Evolutionary conservation across 164 flowering plant genomes (phyloP), one percentile per base, ranked within the genome.

Genomic region (Sextonia rubra): DNA sequence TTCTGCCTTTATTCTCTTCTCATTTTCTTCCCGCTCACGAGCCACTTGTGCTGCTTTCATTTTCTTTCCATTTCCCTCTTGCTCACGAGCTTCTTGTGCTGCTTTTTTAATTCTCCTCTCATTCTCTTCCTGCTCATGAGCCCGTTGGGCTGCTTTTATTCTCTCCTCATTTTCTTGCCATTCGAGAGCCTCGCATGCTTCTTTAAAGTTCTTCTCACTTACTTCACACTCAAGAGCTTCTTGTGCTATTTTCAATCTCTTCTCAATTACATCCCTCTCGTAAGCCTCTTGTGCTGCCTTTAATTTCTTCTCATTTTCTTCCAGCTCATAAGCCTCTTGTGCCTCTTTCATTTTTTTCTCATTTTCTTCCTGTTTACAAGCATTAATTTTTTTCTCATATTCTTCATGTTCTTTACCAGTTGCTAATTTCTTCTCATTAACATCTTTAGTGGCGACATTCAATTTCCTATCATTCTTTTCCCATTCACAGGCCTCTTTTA

Each of bases 401-500:
- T 71, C 75, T 71, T 77, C 69, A 64, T 20, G 23, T 61, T 74
- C 79, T 48, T 60, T 76, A 60, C 48, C 75, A 9, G 27, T 71
- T 23, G 58, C 69, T 62, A 20, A 47, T 44, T 67, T 78, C 76
- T 73, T 78, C 72, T 61, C 58, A 52, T 52, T 15, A 52, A 52
- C 58, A 20, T 68, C 82, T 67, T 75, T 74, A 62, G 71, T 68
- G 47, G 71, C 12, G 3, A 20, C 73, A 67, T 71, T 76, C 64
- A 63, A 22, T 56, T 64, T 79, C 70, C 66, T 60, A 60, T 64
- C 70, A 66, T 65, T 22, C 68, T 74, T 79, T 22, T 71, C 79
- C 74, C 65, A 18, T 56, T 64, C 66, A 74, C 24, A 56, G 56
- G 76, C 80, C 64, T 75, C 86, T 70, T 71, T 55, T 22, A 58